A percentile compares a stretch with the other conserved stretches of the same genome.
Evolutionary conservation across 2,329 filamentous ascomycete species (phyloP).

Genomic region (Sporothrix globosa): DNA sequence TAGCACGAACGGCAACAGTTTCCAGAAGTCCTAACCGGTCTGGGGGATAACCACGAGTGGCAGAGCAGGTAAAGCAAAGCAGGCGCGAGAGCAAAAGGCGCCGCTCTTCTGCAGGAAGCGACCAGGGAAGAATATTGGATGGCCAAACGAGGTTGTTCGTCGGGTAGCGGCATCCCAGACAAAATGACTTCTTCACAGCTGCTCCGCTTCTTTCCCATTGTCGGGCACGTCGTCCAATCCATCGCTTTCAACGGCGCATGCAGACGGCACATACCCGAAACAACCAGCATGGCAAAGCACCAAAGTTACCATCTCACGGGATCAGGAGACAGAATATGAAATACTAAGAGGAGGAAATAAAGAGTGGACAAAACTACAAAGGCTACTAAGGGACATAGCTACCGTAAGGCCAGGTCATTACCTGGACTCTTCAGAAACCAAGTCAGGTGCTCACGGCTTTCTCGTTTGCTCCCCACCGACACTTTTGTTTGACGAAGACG

Average conservation of each 20-base stretch:
- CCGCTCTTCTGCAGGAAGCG: neutral
- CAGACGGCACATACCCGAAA: constrained; percentile 15
- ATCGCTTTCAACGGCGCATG: constrained; percentile 7
- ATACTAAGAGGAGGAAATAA: neutral
- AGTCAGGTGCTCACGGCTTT: too few species aligned
- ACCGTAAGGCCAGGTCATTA: neutral
- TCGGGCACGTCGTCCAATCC: neutral
- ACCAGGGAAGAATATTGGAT: neutral
- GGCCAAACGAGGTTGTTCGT: neutral
- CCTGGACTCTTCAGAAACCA: too few species aligned
- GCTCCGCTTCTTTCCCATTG: neutral
- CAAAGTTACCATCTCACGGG: neutral
- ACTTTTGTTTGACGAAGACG: too few species aligned
- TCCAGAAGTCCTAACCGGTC: neutral
- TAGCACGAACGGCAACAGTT: constrained; percentile 1
- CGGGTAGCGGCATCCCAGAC: constrained; percentile 8
- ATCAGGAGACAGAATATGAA: neutral
- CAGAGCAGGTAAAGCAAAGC: neutral
- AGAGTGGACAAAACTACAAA: neutral
- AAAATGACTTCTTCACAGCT: neutral
- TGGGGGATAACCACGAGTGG: neutral
- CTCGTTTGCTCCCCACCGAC: too few species aligned
- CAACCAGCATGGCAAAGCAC: neutral
- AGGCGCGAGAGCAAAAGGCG: neutral
- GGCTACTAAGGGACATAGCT: neutral